Base-by-base conservation (phyloP, 345 rosid genomes). In the Salix purpurea region DNA sequence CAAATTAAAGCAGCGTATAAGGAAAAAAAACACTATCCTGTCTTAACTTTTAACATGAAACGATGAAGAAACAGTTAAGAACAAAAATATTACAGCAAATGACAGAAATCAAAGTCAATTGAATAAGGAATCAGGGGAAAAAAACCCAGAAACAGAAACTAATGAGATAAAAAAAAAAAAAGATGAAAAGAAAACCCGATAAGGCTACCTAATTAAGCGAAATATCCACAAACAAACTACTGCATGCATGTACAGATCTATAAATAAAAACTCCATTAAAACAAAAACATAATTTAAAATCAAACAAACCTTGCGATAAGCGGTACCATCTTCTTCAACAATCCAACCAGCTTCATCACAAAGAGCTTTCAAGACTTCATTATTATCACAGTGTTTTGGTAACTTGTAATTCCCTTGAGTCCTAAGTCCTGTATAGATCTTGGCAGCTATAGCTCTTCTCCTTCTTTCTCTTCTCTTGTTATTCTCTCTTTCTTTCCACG, bases 271-370 rank as follows among this genome's bases (percentile, higher is more conserved):
- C n/a, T 54, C 19, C 65, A 65, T 4, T 7, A 50, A 18, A 8
- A 7, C 16, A 61, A 69, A 21, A 32, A 28, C 5, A 24, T 3
- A 19, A 42, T 30, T 2, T 11, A 54, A 60, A 10, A 28, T 11
- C 4, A n/a, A 52, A 72, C 32, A 42, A 37, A 82, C 84, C 84
- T 82, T 74, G 81, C 84, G 84, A 61, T 78, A 82, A 40, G 81
- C 74, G 28, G 84, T 82, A 39, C 84, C 84, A 21, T 82, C 84
- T 42, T 82, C 84, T 65, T 77, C 79, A 21, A 82, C 84, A 65
- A 71, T 46, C 84, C 84, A 82, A 6, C 84, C 84, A 82, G 84
- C 84, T 70, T 82, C 84, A 19, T 70, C 32, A 61, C 84, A 82
- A n/a, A 82, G 79, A 71, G 84, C 81, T 78, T 82, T 82, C 56